Percentiles rank a stretch among this genome's conserved stretches.
Evolutionary conservation across 2,329 filamentous ascomycete genomes (phyloP).

Genomic region (Fusarium avenaceum): DNA sequence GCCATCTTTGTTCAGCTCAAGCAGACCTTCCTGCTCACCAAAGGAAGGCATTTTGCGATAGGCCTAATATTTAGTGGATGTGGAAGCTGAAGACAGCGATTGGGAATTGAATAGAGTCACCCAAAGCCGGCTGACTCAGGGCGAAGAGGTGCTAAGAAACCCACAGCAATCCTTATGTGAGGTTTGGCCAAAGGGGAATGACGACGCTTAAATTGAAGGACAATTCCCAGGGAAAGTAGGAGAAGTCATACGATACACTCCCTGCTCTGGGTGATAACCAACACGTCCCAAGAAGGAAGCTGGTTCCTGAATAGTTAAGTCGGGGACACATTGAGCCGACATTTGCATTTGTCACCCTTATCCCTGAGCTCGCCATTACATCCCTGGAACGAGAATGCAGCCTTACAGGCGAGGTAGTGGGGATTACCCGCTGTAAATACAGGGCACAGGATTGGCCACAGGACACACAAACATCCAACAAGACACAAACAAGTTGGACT

Average conservation of each 20-base stretch:
- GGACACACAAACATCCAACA: no score
- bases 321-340: neutral
- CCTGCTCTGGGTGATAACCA: neutral
- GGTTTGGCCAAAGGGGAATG: neutral
- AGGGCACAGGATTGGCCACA: no score
- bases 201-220: no score
- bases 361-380: no score
- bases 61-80: neutral
- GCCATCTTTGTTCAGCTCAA: slow-evolving; percentile 46
- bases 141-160: no score
- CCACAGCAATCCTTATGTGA: no score
- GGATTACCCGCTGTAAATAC: neutral
- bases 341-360: neutral
- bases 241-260: neutral
- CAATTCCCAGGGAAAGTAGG: no score
- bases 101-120: no score
- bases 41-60: slow-evolving; percentile 2
- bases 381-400: no score
- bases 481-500: no score
- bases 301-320: neutral
- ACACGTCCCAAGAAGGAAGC: neutral
- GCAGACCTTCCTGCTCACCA: neutral
- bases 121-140: no score
- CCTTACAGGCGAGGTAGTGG: neutral
- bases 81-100: no score